These are phyloP conservation scores for Botrytis deweyae DNA, from an alignment of 2,329 filamentous ascomycete species.

Conservation along the genomic window DNA sequence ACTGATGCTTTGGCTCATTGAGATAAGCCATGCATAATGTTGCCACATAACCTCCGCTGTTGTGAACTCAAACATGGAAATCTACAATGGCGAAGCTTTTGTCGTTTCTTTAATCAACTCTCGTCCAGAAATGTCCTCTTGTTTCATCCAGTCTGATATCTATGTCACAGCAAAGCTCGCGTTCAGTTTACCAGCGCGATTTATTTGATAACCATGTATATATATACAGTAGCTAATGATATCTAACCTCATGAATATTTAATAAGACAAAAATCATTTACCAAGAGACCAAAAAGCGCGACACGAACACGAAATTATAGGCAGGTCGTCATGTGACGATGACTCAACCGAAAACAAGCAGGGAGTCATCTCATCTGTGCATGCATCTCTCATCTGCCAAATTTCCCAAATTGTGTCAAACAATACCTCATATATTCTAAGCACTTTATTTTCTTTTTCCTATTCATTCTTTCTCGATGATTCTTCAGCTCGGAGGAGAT, in stretches of 20 bases:
- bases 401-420: not conserved
- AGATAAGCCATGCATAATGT: not conserved
- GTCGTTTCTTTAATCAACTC: not conserved
- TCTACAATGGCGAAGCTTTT: not conserved
- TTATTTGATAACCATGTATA: not conserved
- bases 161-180: not conserved
- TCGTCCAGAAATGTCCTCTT: not conserved
- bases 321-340: not conserved
- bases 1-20: slow-evolving; percentile 32
- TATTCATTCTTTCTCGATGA: not conserved
- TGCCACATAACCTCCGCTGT: not conserved
- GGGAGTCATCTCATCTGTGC: not conserved
- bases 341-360: not conserved
- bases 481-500: no score
- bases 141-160: not conserved
- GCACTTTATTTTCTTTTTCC: not conserved
- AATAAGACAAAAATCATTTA: not conserved
- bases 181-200: not conserved
- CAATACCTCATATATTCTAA: not conserved
- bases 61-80: not conserved
- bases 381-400: not conserved
- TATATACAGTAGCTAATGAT: not conserved
- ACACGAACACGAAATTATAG: not conserved
- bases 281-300: not conserved
- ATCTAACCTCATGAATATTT: not conserved